Evolutionary conservation across 805 yeast species (phyloP), one percentile per base, ranked within the genome.

Genomic region (Wickerhamiella dianesei): DNA sequence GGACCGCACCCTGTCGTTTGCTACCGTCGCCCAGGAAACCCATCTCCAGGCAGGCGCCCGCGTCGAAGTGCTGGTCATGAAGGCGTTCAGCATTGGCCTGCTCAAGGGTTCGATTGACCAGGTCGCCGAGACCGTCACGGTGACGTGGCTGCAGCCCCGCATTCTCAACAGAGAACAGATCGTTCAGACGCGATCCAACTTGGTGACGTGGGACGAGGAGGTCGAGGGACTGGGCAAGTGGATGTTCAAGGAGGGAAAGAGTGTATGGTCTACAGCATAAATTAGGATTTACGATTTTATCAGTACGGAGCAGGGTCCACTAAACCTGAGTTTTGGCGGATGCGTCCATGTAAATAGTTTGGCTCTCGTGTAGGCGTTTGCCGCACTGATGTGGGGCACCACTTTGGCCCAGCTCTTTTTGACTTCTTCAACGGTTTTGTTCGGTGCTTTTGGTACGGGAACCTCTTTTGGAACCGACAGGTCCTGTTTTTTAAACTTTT

Each of bases 121-220:
- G 67, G 84, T 87, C 40, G 75, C 76, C 44, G 76, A 80, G 62
- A 68, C 80, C 13, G 82, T 92, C 48, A 78, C 81, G 32, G 79
- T 92, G 43, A 78, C 82, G 21, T 92, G 98, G 98, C 80, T 89
- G 51, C 97, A 92, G 70, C 97, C 98, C 49, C 75, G 97, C 59
- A 84, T 87, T 47, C 80, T 92, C 73, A 85, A 85, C 59, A 71
- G 70, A 52, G 76, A 75, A 40, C 98, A 92, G 70, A 82, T 89
- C 49, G 74, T 71, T 48, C 72, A 72, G 40, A 85, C 92, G 82
- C 77, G 78, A 53, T 71, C 72, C 45, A 82, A 83, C 57, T 73
- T 92, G 59, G 70, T 71, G 21, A 72, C 70, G 44, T 92, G 99
- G 99, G 80, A 82, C 56, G 62, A 64, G 46, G 79, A 79, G 56